phyloP scores from a whole-genome alignment of 306 rosid genomes.

The Urtica urens region DNA sequence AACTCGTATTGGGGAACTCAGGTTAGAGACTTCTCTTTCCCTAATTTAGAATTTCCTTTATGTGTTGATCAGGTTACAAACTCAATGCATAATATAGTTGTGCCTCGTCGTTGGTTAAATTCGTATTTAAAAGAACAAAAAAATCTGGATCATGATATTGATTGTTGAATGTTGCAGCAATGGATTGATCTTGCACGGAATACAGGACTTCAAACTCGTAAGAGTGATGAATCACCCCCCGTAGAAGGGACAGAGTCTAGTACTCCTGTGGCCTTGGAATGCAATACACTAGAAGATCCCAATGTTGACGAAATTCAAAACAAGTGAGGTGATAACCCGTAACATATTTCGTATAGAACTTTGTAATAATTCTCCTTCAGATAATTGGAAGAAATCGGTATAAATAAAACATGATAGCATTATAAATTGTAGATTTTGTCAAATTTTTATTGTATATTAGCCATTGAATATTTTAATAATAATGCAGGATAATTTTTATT shows the following conservation, averaged over 20 bases:
- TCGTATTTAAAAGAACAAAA: too few species aligned
- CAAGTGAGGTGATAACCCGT: constrained; percentile 32
- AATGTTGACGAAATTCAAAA: constrained; percentile 46
- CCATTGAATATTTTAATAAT: too few species aligned
- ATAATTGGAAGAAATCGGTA: too few species aligned
- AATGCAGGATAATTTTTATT: too few species aligned
- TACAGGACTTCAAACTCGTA: constrained; percentile 68
- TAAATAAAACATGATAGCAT: too few species aligned
- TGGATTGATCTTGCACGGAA: constrained; percentile 86
- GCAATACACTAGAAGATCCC: constrained; percentile 53
- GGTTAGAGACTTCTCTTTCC: constrained; percentile 27
- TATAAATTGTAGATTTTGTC: too few species aligned
- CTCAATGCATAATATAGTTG: background rate
- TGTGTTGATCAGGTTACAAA: too few species aligned
- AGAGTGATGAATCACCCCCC: constrained; percentile 32
- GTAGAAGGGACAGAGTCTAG: constrained; percentile 36
- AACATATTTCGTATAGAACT: constrained; percentile 3
- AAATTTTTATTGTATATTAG: too few species aligned
- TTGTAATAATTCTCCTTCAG: constrained; percentile 19
- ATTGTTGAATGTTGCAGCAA: constrained; percentile 55
- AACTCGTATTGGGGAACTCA: constrained; percentile 97
- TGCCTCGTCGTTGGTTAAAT: background rate
- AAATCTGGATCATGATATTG: too few species aligned
- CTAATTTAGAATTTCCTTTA: background rate
- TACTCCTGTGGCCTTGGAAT: constrained; percentile 37